Evolutionary conservation across 306 rosid genomes (phyloP).

Genomic region (Inga laurina): DNA sequence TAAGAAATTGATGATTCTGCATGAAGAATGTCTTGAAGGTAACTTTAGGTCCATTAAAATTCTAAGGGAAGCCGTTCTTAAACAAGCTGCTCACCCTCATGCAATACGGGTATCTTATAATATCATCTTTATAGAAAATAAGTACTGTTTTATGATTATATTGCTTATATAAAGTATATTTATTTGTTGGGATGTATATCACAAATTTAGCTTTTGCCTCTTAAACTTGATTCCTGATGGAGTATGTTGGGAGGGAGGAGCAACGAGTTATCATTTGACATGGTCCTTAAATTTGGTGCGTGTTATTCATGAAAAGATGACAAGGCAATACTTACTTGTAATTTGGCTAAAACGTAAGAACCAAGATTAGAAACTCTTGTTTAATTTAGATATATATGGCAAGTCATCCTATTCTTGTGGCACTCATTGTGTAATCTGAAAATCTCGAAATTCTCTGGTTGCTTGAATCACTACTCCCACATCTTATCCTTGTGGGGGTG

Average conservation of each 20-base stretch:
- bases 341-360: neutral
- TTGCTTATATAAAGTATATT: neutral
- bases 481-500: neutral
- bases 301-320: too few species aligned
- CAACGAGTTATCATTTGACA: neutral
- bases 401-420: neutral
- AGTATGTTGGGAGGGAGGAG: neutral
- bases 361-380: neutral
- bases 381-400: neutral
- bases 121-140: neutral
- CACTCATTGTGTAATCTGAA: neutral
- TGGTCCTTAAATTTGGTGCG: constrained; percentile 11
- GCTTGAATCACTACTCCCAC: neutral
- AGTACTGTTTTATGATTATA: neutral
- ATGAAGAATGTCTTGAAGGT: constrained; percentile 62
- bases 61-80: constrained; percentile 46
- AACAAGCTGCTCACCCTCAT: constrained; percentile 43
- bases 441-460: neutral
- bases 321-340: too few species aligned
- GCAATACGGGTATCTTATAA: constrained; percentile 49
- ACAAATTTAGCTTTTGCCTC: neutral
- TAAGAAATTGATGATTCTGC: constrained; percentile 31
- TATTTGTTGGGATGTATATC: neutral
- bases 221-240: neutral
- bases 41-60: constrained; percentile 50